Conservation (phyloP, 352 stramenopile species). For the Peronospora belbahrii region DNA sequence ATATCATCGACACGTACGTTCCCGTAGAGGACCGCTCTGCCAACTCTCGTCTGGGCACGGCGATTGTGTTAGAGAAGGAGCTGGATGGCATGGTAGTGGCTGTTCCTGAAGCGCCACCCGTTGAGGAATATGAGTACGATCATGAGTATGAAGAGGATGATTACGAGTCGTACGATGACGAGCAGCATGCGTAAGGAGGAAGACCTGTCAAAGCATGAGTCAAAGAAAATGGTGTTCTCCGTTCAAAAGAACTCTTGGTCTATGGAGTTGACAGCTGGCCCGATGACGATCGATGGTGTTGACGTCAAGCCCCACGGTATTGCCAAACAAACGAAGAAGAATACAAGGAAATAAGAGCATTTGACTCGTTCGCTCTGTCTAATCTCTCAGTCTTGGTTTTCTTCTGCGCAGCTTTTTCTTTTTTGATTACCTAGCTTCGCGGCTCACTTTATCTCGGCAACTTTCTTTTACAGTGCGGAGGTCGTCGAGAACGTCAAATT, state of each 20-base stretch:
- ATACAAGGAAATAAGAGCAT: slow-evolving; percentile 16
- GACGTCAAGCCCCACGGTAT: slow-evolving; percentile 2
- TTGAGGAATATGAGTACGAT: slow-evolving; percentile 79
- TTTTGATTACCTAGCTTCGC: slow-evolving; percentile 54
- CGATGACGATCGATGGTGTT: neutral
- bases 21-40: slow-evolving; percentile 67
- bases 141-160: slow-evolving; percentile 84
- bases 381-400: slow-evolving; percentile 25
- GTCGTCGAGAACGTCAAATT: neutral
- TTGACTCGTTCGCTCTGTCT: slow-evolving; percentile 1
- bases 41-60: slow-evolving; percentile 80
- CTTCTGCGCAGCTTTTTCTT: slow-evolving; percentile 49
- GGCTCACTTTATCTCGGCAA: slow-evolving; percentile 55
- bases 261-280: neutral
- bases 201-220: neutral
- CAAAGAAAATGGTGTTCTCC: neutral
- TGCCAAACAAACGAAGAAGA: slow-evolving; percentile 8
- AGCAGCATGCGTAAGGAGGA: slow-evolving; percentile 34
- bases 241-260: neutral
- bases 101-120: slow-evolving; percentile 73
- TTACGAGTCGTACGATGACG: slow-evolving; percentile 65
- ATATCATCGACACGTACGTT: slow-evolving; percentile 75
- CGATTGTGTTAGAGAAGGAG: slow-evolving; percentile 82
- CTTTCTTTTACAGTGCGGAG: slow-evolving; percentile 33
- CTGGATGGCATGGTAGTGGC: slow-evolving; percentile 84